Evolutionary conservation across 2,329 filamentous ascomycete species (phyloP).

Genomic region (Hymenoscyphus infarciens): DNA sequence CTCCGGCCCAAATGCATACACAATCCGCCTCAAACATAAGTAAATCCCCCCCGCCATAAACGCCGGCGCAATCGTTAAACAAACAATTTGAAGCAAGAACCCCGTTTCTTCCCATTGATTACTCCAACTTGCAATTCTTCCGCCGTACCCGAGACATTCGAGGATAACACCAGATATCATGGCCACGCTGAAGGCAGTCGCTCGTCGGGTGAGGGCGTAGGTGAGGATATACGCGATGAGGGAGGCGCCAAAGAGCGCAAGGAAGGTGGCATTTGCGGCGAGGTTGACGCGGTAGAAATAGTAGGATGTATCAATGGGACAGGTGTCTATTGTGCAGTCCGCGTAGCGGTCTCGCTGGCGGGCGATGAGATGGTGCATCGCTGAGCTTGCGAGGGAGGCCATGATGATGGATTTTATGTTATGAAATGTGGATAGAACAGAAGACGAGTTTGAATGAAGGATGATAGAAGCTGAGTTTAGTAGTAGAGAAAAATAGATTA

Average conservation of each 20-base stretch:
- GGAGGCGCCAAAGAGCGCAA: conserved; percentile 48
- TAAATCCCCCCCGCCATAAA: conserved; percentile 64
- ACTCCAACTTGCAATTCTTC: conserved; percentile 51
- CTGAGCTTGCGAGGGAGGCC: conserved; percentile 13
- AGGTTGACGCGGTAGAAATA: conserved; percentile 54
- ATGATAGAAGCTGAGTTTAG: background rate
- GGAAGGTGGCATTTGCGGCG: conserved; percentile 49
- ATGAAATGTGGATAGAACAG: background rate
- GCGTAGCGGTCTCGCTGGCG: conserved; percentile 7
- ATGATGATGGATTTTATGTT: conserved; percentile 11
- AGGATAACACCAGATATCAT: conserved; percentile 51
- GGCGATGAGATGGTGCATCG: conserved; percentile 13
- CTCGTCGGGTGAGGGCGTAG: conserved; percentile 44
- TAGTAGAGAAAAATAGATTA: background rate
- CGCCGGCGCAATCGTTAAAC: conserved; percentile 61
- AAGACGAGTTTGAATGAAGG: background rate
- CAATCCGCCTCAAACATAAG: conserved; percentile 52
- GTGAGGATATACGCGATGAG: conserved; percentile 40
- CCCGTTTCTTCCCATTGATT: conserved; percentile 49
- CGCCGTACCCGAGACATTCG: conserved; percentile 58
- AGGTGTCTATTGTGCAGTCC: conserved; percentile 38
- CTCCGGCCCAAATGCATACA: conserved; percentile 45
- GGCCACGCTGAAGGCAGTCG: conserved; percentile 49
- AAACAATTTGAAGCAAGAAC: conserved; percentile 56
- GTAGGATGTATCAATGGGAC: conserved; percentile 37